Evolutionary conservation across 768 basidiomycete genomes (phyloP).

Genomic region (Leccinellum rugosiceps): DNA sequence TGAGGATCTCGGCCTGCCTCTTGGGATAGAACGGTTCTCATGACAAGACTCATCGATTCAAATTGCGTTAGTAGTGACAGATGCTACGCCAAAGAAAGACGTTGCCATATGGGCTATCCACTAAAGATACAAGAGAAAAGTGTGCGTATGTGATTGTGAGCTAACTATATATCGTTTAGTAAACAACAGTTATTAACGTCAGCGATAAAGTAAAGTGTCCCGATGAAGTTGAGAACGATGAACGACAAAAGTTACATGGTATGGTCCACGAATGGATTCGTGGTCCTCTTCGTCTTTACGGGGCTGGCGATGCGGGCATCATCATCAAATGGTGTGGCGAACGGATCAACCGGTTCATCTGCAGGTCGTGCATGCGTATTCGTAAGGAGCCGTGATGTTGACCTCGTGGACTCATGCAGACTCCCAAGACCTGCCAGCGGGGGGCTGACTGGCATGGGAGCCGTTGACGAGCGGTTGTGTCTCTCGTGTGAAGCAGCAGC

Average conservation of each 20-base stretch:
- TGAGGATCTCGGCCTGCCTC: too few species aligned
- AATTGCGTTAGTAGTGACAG: not conserved
- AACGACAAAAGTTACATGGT: slow-evolving; percentile 26
- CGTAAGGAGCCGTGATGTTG: slow-evolving; percentile 45
- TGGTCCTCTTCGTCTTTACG: slow-evolving; percentile 41
- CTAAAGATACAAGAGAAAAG: slow-evolving; percentile 24
- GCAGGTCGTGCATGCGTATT: slow-evolving; percentile 41
- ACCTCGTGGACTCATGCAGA: slow-evolving; percentile 24
- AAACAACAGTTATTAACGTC: slow-evolving; percentile 12
- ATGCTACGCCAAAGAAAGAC: not conserved
- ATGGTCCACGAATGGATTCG: slow-evolving; percentile 49
- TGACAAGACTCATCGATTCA: not conserved
- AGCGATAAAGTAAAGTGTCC: slow-evolving; percentile 11
- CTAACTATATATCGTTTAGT: slow-evolving; percentile 9
- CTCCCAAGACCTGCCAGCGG: slow-evolving; percentile 15
- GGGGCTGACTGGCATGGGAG: slow-evolving; percentile 15
- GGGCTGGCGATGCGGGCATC: slow-evolving; percentile 42
- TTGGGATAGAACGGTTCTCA: too few species aligned
- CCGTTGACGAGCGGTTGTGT: slow-evolving; percentile 23
- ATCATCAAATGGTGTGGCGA: slow-evolving; percentile 79
- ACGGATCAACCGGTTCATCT: slow-evolving; percentile 43
- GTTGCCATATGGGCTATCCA: slow-evolving; percentile 4
- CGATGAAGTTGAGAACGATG: not conserved
- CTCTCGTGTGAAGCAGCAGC: slow-evolving; percentile 10
- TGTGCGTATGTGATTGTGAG: slow-evolving; percentile 4